Conservation (phyloP, 129 eudicot species). For the Calendula officinalis region DNA sequence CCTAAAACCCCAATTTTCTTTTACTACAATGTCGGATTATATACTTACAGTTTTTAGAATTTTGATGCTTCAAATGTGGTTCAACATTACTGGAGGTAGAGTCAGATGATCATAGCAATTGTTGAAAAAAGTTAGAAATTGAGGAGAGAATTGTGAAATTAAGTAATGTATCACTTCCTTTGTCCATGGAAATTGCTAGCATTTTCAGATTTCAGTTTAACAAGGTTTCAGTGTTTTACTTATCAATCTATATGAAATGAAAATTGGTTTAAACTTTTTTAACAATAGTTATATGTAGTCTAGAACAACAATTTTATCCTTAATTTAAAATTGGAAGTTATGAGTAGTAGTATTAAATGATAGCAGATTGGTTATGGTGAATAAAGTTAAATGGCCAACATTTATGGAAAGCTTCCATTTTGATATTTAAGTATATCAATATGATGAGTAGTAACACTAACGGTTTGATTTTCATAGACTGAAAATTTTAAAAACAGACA, state of each 20-base stretch:
- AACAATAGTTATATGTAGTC: not conserved
- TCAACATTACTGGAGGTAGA: slow-evolving; percentile 8
- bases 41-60: not conserved
- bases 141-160: slow-evolving; percentile 4
- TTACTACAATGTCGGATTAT: slow-evolving; percentile 22
- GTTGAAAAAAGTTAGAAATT: slow-evolving; percentile 7
- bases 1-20: slow-evolving; percentile 25
- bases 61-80: slow-evolving; percentile 9
- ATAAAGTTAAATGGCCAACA: not conserved
- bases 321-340: not conserved
- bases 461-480: not conserved
- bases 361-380: not conserved
- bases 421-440: not conserved
- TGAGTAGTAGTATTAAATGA: slow-evolving; percentile 3
- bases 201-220: no score
- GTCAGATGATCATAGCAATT: slow-evolving; percentile 14
- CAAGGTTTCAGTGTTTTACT: no score
- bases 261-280: not conserved
- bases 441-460: not conserved
- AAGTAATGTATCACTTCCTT: slow-evolving; percentile 8
- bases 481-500: not conserved
- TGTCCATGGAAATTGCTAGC: slow-evolving; percentile 7
- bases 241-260: no score
- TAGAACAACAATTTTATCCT: slow-evolving; percentile 3
- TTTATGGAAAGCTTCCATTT: not conserved